These are phyloP conservation scores for Corymbia maculata DNA, from an alignment of 345 rosid genomes.

Conservation along the genomic window DNA sequence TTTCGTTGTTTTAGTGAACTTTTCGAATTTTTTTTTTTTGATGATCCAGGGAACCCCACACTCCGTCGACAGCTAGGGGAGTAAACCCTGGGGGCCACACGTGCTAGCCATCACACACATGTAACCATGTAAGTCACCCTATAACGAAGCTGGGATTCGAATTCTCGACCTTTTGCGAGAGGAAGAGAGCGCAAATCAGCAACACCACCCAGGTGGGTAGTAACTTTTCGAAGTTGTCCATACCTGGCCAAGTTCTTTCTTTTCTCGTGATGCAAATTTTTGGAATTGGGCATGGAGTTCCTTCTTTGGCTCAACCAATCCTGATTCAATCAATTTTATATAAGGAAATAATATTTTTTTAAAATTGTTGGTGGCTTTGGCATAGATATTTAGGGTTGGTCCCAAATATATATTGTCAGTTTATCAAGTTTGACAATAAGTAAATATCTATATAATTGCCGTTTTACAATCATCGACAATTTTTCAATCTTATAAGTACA, in stretches of 20 bases:
- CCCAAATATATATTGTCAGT: neutral
- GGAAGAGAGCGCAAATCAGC: too few relatives aligned
- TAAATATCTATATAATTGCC: too few relatives aligned
- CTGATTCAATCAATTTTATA: neutral
- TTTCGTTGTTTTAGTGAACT: neutral
- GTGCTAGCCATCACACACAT: too few relatives aligned
- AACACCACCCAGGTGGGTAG: too few relatives aligned
- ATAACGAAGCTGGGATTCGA: too few relatives aligned
- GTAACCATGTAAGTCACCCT: too few relatives aligned
- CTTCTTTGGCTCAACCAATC: neutral
- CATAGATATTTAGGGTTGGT: neutral
- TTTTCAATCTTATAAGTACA: neutral
- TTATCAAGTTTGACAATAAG: neutral
- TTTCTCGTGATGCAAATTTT: neutral
- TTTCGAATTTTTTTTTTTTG: too few relatives aligned
- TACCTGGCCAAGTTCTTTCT: neutral
- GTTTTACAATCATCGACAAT: neutral
- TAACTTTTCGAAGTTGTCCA: neutral
- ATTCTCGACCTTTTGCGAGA: too few relatives aligned
- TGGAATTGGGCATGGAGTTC: neutral
- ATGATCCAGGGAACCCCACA: too few relatives aligned
- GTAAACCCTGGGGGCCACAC: too few relatives aligned
- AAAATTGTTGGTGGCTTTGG: neutral
- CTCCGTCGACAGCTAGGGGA: too few relatives aligned
- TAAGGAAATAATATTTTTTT: too few relatives aligned